Evolutionary conservation across 164 flowering plant genomes (phyloP).

Genomic region (Chimonanthus salicifolius): DNA sequence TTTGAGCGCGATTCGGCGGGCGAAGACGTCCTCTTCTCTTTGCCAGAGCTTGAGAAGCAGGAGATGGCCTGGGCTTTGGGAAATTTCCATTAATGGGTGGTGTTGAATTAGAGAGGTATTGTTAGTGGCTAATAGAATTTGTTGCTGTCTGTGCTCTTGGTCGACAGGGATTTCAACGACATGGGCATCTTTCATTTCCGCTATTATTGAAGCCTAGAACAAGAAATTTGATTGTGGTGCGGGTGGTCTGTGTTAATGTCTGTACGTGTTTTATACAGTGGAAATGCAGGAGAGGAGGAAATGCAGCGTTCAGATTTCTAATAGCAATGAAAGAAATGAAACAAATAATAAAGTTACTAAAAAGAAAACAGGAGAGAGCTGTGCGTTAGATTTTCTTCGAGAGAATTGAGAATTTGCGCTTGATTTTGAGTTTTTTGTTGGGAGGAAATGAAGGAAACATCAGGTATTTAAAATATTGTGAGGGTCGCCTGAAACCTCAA

Average conservation of each 20-base stretch:
- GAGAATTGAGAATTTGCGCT: neutral
- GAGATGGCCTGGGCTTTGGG: slow-evolving; percentile 85
- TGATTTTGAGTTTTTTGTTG: slow-evolving; percentile 2
- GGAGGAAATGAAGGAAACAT: neutral
- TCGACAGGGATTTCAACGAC: slow-evolving; percentile 71
- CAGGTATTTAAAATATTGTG: slow-evolving; percentile 18
- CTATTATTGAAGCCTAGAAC: slow-evolving; percentile 30
- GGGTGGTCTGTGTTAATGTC: neutral
- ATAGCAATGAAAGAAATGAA: neutral
- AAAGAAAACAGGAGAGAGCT: neutral
- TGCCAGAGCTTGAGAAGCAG: slow-evolving; percentile 91
- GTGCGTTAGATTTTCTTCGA: neutral
- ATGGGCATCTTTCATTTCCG: slow-evolving; percentile 45
- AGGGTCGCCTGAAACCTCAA: slow-evolving; percentile 10
- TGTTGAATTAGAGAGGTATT: slow-evolving; percentile 35
- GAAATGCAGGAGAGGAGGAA: neutral
- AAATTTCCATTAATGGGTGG: slow-evolving; percentile 87
- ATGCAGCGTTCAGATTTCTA: neutral
- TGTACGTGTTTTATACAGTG: neutral
- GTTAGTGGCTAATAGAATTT: slow-evolving; percentile 15
- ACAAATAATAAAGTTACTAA: neutral
- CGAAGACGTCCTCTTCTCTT: slow-evolving; percentile 66
- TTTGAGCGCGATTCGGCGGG: slow-evolving; percentile 36
- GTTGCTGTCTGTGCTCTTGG: slow-evolving; percentile 28
- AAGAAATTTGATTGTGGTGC: neutral